Conservation (phyloP, 2,329 filamentous ascomycete genomes). For the Pseudocercospora pini-densiflorae region DNA sequence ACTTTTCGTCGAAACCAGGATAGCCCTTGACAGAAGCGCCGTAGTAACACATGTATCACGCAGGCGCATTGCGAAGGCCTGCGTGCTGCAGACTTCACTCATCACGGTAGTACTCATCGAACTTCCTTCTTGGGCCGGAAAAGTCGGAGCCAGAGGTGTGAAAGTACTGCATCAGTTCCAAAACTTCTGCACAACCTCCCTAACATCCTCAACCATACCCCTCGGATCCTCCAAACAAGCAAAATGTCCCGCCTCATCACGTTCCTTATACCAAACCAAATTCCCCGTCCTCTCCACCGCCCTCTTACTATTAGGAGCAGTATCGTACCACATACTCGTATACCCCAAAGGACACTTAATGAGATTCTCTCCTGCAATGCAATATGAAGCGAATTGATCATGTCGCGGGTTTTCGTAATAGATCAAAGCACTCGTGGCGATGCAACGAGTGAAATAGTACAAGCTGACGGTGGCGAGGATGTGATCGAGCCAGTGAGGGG, state of each 20-base stretch:
- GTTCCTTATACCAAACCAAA: slow-evolving; percentile 43
- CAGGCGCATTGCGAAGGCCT: no score
- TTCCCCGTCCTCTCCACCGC: slow-evolving; percentile 43
- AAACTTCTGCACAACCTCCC: slow-evolving; percentile 29
- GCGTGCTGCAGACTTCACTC: no score
- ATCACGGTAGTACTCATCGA: no score
- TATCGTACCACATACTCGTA: slow-evolving; percentile 45
- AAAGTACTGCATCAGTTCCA: slow-evolving; percentile 10
- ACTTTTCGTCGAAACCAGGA: no score
- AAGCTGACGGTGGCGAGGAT: slow-evolving; percentile 40
- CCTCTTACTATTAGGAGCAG: slow-evolving; percentile 42
- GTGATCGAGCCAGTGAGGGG: slow-evolving; percentile 39
- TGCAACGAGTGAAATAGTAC: slow-evolving; percentile 46
- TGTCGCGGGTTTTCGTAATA: slow-evolving; percentile 48
- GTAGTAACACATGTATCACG: no score
- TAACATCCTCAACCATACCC: slow-evolving; percentile 36
- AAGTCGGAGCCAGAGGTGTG: no score
- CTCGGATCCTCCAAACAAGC: slow-evolving; percentile 37
- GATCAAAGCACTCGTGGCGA: slow-evolving; percentile 44
- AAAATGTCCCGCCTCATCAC: slow-evolving; percentile 37
- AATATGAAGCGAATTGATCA: slow-evolving; percentile 45
- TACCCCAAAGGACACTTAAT: slow-evolving; percentile 46
- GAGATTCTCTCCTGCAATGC: slow-evolving; percentile 41
- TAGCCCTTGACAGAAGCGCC: no score
- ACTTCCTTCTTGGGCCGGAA: no score